Evolutionary conservation across 208 protist genomes (phyloP), one percentile per base, ranked within the genome.

Genomic region (Eutreptiella sp.): DNA sequence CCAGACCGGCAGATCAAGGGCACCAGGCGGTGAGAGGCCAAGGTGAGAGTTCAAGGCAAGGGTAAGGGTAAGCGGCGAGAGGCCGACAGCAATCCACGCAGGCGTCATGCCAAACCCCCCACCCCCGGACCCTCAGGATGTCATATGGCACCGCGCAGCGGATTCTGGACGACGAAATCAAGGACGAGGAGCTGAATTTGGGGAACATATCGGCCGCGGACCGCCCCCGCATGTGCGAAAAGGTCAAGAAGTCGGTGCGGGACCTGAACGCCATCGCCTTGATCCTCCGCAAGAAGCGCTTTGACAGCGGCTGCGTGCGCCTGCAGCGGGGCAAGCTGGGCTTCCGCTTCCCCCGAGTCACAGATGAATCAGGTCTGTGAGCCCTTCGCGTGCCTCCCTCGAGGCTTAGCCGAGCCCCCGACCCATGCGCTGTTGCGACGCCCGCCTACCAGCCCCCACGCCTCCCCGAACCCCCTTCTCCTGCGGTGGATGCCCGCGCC

Each of bases 121-220:
- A n/a, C n/a, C n/a, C n/a, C n/a, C n/a, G n/a, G n/a, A n/a, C n/a
- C n/a, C n/a, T n/a, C n/a, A n/a, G n/a, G n/a, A n/a, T n/a, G n/a
- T n/a, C n/a, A n/a, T 74, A 74, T n/a, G 42, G 4, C 4, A n/a
- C 43, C 16, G 69, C 69, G n/a, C 68, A 72, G 38, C 0, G n/a
- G 19, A 28, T 63, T 2, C 73, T 77, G 2, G 38, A 72, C 26
- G 33, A 26, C 9, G 39, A 7, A 14, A 53, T 57, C 36, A 46
- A 7, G 14, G 31, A 14, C 14, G 36, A 14, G 9, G 24, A 11
- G 16, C 14, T 57, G n/a, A 33, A 57, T 26, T 26, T 57, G 50
- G 31, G 9, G 26, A 24, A 57, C 50, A 57, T 57, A 16, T 28
- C 50, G 16, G 31, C 11, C 9, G 11, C 36, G 16, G 9, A 28